Conservation (phyloP, 768 basidiomycete species). For the Jaapia argillacea region DNA sequence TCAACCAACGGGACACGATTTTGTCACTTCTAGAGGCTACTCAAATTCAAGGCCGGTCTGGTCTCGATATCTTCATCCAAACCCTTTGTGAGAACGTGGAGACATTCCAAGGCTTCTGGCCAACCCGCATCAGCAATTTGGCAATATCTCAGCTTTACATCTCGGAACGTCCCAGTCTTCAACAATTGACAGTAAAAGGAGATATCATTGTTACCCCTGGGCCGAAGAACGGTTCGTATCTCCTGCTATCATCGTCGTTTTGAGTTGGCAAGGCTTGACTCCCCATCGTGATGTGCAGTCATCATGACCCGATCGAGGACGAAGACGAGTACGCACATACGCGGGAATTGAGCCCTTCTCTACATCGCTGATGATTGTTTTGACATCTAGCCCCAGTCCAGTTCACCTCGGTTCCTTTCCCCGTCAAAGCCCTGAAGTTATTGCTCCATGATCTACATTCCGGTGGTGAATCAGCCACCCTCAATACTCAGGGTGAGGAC, state of each 20-base stretch:
- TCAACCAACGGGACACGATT: slow-evolving; percentile 76
- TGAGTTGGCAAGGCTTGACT: too few relatives aligned
- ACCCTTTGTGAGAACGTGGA: slow-evolving; percentile 95
- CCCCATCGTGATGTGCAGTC: slow-evolving; percentile 54
- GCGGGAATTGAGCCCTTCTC: slow-evolving; percentile 5
- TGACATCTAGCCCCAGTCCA: slow-evolving; percentile 63
- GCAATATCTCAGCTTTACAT: slow-evolving; percentile 69
- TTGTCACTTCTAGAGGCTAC: slow-evolving; percentile 68
- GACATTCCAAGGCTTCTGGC: slow-evolving; percentile 94
- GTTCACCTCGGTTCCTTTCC: slow-evolving; percentile 82
- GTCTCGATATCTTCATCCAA: slow-evolving; percentile 79
- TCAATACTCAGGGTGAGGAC: slow-evolving; percentile 42
- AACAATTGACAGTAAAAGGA: slow-evolving; percentile 73
- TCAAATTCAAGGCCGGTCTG: slow-evolving; percentile 46
- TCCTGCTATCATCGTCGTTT: neutral
- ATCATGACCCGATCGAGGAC: slow-evolving; percentile 96
- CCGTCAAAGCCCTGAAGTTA: slow-evolving; percentile 86
- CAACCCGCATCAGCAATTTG: slow-evolving; percentile 74
- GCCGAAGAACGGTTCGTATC: slow-evolving; percentile 66
- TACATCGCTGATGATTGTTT: slow-evolving; percentile 5
- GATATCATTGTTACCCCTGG: slow-evolving; percentile 80
- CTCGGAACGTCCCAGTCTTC: slow-evolving; percentile 55
- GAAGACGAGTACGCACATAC: slow-evolving; percentile 55
- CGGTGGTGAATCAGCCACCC: slow-evolving; percentile 62
- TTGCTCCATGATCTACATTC: slow-evolving; percentile 77